Conservation (phyloP, 805 yeast genomes). For the Metschnikowia proteae region DNA sequence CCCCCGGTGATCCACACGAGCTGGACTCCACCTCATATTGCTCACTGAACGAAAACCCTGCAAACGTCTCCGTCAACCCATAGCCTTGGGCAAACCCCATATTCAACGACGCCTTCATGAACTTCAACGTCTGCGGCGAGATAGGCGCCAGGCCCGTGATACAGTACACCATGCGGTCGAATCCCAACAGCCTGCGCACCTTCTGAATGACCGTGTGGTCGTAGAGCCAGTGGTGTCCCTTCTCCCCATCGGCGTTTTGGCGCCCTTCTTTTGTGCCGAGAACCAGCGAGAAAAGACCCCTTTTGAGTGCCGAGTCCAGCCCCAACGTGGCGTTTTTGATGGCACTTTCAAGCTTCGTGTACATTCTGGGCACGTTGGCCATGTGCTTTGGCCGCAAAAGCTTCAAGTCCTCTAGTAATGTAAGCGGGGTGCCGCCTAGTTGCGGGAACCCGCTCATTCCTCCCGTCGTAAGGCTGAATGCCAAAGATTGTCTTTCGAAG, state of each 20-base stretch:
- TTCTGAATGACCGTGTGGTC: conserved; percentile 13
- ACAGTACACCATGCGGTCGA: conserved; percentile 26
- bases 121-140: conserved; percentile 55
- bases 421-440: conserved; percentile 21
- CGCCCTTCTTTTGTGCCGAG: conserved; percentile 18
- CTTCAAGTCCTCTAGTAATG: conserved; percentile 24
- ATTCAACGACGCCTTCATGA: conserved; percentile 59
- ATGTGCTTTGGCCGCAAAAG: conserved; percentile 23
- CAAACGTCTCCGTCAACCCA: conserved; percentile 66
- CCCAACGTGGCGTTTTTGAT: conserved; percentile 23
- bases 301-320: conserved; percentile 18
- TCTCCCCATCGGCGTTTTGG: conserved; percentile 18
- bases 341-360: conserved; percentile 25
- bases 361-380: conserved; percentile 27
- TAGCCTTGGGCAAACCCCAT: conserved; percentile 66
- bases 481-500: conserved; percentile 28
- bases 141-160: conserved; percentile 66
- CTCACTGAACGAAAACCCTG: conserved; percentile 44
- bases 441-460: conserved; percentile 25
- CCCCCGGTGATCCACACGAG: conserved; percentile 59
- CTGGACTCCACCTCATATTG: conserved; percentile 47
- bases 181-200: conserved; percentile 29
- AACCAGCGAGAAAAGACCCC: conserved; percentile 18
- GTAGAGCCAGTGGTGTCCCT: conserved; percentile 20
- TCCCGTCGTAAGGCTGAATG: conserved; percentile 23